Evolutionary conservation across 2,329 filamentous ascomycete species (phyloP), one percentile per base, ranked within the genome.

Genomic region (Fusarium sp.): DNA sequence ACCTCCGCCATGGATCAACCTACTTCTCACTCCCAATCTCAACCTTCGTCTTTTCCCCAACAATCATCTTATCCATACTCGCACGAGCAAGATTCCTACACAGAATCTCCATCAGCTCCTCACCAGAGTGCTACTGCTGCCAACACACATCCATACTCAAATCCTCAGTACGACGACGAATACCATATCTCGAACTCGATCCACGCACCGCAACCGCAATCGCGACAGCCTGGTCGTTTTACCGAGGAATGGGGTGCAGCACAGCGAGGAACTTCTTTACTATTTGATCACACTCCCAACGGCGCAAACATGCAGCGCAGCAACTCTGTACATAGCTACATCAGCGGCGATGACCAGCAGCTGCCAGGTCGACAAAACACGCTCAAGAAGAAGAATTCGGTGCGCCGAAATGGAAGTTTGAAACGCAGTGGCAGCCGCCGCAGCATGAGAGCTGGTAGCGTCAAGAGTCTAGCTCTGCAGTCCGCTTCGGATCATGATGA

Each of bases 391-490:
- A 96, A 94, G 81, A 84, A 84, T 25, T 97, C 94, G 12, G 78
- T 98, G 62, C 91, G 91, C 71, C 88, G 92, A 75, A 89, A 86
- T 65, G 87, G 85, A 41, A 97, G 94, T 77, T 77, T 97, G 71
- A 92, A 90, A 80, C 91, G 94, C 73, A 94, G 90, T 77, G 86
- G 90, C 70, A 98, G 94, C 80, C 90, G 92, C 57, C 88, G 90
- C 73, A 97, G 93, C 79, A 88, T 93, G 81, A 91, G 90, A 76
- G 93, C 94, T 29, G 94, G 94, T 58, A 97, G 94, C 78, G 93
- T 98, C 54, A 89, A 90, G 74, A 97, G 94, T 75, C 84, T 97
- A 61, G 89, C 87, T 27, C 82, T 94, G 60, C 92, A 93, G 63
- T 90, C 92, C 64, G 87, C 85, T 7, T 85, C 85, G 30, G 91